Base-by-base conservation (phyloP, 176 grass and related monocot genomes). In the Oryza rufipogon region DNA sequence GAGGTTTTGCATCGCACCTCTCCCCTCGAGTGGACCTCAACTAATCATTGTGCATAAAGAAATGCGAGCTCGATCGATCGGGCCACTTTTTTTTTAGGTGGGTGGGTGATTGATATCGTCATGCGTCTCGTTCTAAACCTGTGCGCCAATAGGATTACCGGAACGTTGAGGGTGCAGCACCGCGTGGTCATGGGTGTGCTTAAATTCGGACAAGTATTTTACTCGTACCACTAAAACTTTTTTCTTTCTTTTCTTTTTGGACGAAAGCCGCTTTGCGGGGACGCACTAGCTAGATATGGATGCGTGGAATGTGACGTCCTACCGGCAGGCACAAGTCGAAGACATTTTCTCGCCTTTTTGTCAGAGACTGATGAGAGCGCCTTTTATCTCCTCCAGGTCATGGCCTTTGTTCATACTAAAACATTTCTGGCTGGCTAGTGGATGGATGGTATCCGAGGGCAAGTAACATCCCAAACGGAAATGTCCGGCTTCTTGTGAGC, bases 291-390 rank as follows among this genome's bases (percentile, higher is more conserved):
- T 41, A 56, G 75, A 60, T 79, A 60, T 79, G 1, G 30, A 12
- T 5, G 48, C 39, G 41, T 36, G 76, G 87, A 75, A 16, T 0
- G 76, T 66, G 88, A 90, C 84, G 74, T 74, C 47, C 88, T 11
- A 74, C 80, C 74, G 80, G 88, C 44, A 68, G 80, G 88, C 44
- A 68, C 68, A 66, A 73, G 73, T 78, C 22, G 83, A 4, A 23
- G 56, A 6, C 47, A 15, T 44, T 34, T 32, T 14, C 13, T 39
- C 32, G 17, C 14, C 33, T 71, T 38, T 38, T 38, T 47, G 77
- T 74, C 71, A 81, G 71, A 22, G n/a, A 63, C n/a, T 23, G 58
- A 7, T 23, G 58, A 7, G 17, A 23, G 33, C 33, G 61, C 32
- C 46, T 72, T 74, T 73, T 86, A 7, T 58, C 6, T 22, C 51